Evolutionary conservation across 2,329 filamentous ascomycete genomes (phyloP).

Genomic region (Fusarium austroafricanum): DNA sequence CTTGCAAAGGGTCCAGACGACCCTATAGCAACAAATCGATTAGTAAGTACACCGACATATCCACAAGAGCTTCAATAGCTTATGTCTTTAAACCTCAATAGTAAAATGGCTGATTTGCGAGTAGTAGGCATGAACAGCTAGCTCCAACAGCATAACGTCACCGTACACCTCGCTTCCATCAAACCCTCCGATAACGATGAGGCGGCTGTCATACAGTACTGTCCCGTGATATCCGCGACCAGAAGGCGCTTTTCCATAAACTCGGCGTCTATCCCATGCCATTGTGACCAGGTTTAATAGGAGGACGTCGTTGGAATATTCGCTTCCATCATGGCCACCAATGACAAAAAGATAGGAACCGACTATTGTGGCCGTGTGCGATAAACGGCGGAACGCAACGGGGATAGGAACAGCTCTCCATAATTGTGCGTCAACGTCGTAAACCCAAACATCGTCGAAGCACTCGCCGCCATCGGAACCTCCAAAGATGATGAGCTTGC

Average conservation of each 20-base stretch:
- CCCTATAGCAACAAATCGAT: conserved; percentile 26
- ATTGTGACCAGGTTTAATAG: conserved; percentile 77
- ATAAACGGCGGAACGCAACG: conserved; percentile 71
- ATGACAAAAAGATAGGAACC: conserved; percentile 78
- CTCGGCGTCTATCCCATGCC: conserved; percentile 76
- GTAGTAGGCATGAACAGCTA: conserved; percentile 78
- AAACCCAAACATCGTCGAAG: conserved; percentile 80
- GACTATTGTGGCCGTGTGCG: conserved; percentile 76
- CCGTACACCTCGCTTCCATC: conserved; percentile 75
- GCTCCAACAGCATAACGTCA: conserved; percentile 74
- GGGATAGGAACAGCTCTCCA: conserved; percentile 72
- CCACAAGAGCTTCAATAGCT: conserved; percentile 1
- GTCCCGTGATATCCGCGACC: conserved; percentile 75
- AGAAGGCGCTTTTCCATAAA: conserved; percentile 72
- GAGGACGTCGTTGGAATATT: conserved; percentile 76
- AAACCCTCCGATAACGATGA: conserved; percentile 74
- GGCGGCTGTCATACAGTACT: conserved; percentile 72
- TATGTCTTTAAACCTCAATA: conserved; percentile 68
- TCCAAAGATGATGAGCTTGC: conserved; percentile 78
- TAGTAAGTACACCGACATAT: conserved; percentile 26
- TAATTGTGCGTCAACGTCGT: conserved; percentile 71
- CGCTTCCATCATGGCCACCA: conserved; percentile 75
- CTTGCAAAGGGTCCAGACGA: conserved; percentile 19
- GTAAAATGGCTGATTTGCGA: conserved; percentile 79
- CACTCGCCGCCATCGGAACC: conserved; percentile 78